Evolutionary conservation across 495 filamentous ascomycete genomes (phyloP).

Genomic region (Aspergillus mulundensis): DNA sequence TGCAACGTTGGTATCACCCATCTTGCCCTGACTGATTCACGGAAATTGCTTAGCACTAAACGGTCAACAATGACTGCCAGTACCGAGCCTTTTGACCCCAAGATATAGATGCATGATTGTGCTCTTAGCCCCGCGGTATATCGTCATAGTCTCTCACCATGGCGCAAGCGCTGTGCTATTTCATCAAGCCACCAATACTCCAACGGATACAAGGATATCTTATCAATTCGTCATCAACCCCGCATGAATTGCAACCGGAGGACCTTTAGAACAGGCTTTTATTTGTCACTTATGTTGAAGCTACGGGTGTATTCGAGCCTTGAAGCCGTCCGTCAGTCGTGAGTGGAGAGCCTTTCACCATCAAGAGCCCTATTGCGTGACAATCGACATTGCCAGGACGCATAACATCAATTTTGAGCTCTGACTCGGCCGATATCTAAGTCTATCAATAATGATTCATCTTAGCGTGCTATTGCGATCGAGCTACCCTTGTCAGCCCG

Average conservation of each 20-base stretch:
- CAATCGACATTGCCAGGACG: not conserved
- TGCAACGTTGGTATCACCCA: constrained; percentile 3
- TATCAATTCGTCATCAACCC: constrained; percentile 27
- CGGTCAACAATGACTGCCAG: not conserved
- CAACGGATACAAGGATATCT: not conserved
- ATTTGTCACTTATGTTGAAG: not conserved
- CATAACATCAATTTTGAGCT: not conserved
- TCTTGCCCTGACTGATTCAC: not conserved
- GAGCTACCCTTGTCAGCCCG: not conserved
- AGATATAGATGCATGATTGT: not conserved
- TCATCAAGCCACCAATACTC: not conserved
- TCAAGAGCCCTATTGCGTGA: constrained; percentile 24
- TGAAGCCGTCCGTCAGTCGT: not conserved
- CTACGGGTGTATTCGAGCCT: not conserved
- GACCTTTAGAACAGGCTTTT: not conserved
- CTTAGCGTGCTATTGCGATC: constrained; percentile 5
- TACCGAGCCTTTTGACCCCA: not conserved
- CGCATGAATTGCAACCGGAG: constrained; percentile 17
- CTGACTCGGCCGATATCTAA: constrained; percentile 5
- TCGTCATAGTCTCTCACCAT: constrained; percentile 13
- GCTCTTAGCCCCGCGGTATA: constrained; percentile 2
- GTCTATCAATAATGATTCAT: not conserved
- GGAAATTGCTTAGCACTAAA: not conserved
- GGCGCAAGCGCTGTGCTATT: constrained; percentile 10
- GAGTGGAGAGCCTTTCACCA: constrained; percentile 21